Evolutionary conservation across 306 rosid genomes (phyloP), one percentile per base, ranked within the genome.

Genomic region (Benincasa hispida): DNA sequence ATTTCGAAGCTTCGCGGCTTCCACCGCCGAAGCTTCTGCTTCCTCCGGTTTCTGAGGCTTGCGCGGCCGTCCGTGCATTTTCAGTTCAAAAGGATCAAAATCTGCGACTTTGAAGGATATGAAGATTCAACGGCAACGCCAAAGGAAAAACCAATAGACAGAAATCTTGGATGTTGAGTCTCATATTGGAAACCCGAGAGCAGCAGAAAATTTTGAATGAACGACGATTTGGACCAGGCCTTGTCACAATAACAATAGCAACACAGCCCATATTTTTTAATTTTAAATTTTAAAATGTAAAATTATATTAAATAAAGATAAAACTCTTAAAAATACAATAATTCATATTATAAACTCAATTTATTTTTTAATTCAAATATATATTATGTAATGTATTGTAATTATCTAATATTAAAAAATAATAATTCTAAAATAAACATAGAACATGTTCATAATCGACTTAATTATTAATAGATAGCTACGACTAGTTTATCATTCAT

Each of bases 41-140:
- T 92, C 98, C 76, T 88, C 92, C 55, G 87, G 88, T 70, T 88
- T 84, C 70, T 78, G 83, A 47, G 97, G 79, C 74, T 87, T 87
- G 75, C 97, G 98, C 81, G 94, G 97, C 10, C 85, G 88, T 59
- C 98, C 96, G 85, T 93, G 98, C 98, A 93, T 93, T 79, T 87
- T 48, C 28, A 22, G 37, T 74, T 50, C 39, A 42, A 21, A 10
- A 48, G 60, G 27, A 47, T 72, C 34, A 13, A 50, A 72, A 30
- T 72, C 45, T 9, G 45, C 59, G 27, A 5, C 27, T 50, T 27
- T 10, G 76, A 50, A 50, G 59, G 18, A 35, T 42, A 78, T 1
- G 61, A 13, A 54, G 24, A 30, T 65, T 22, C 8, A 35, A 35
- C 39, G 8, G 39, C 28, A n/a, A 65, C 72, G 3, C 41, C 28